Conservation (phyloP, 495 filamentous ascomycete species). For the Bombardia bombarda region DNA sequence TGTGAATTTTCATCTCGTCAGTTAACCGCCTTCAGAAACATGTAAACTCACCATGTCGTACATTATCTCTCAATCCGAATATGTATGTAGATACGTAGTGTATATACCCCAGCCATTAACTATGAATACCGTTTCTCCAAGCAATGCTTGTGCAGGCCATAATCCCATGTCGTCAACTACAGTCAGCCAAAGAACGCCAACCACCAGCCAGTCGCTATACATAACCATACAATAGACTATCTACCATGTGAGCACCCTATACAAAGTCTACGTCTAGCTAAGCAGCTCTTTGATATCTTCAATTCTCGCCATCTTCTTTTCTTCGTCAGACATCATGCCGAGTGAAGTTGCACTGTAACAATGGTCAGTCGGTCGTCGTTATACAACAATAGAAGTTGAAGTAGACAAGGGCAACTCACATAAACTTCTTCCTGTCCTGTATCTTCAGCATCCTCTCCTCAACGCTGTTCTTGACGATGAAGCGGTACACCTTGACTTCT, state of each 20-base stretch:
- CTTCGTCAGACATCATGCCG: constrained; percentile 89
- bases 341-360: constrained; percentile 71
- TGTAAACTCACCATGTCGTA: too few species aligned
- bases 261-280: too few species aligned
- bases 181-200: too few species aligned
- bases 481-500: constrained; percentile 77
- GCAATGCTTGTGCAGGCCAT: too few species aligned
- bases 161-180: too few species aligned
- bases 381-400: neutral
- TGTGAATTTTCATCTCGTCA: too few species aligned
- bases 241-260: neutral
- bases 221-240: neutral
- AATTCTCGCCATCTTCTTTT: constrained; percentile 81
- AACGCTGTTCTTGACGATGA: constrained; percentile 83
- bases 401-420: constrained; percentile 45
- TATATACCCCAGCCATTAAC: too few species aligned
- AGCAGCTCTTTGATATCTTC: constrained; percentile 93
- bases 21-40: too few species aligned
- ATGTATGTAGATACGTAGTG: too few species aligned
- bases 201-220: neutral
- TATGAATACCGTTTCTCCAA: too few species aligned
- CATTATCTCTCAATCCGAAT: too few species aligned
- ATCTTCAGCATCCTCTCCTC: constrained; percentile 91
- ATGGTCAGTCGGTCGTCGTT: neutral
- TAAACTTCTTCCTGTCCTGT: constrained; percentile 93